phyloP scores from a whole-genome alignment of 331 rosid genomes.

The Spiraea crenata region DNA sequence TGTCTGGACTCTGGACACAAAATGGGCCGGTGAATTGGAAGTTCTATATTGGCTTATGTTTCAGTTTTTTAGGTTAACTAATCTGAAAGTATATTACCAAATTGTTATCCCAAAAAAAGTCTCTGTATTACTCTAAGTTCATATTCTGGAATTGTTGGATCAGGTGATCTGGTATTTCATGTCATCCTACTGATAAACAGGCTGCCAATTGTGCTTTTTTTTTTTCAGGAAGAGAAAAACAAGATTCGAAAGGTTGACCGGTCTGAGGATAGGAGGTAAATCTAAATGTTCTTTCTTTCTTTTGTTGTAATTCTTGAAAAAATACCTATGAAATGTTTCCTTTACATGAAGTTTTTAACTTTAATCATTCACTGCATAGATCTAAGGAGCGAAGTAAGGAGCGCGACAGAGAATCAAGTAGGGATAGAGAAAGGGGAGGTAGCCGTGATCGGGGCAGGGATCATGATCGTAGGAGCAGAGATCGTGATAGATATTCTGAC shows the following conservation, averaged over 20 bases:
- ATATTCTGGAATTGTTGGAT: conserved; percentile 38
- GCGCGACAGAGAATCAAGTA: conserved; percentile 66
- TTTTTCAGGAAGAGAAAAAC: conserved; percentile 88
- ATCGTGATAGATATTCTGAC: conserved; percentile 78
- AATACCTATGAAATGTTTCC: not conserved
- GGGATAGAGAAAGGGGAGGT: conserved; percentile 65
- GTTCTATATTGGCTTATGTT: not conserved
- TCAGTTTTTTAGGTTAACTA: not conserved
- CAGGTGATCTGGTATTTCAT: conserved; percentile 29
- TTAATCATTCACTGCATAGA: conserved; percentile 30
- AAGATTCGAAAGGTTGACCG: conserved; percentile 69
- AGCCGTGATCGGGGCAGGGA: conserved; percentile 81
- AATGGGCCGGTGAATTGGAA: not conserved
- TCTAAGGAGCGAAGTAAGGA: conserved; percentile 85
- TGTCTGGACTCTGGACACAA: not conserved
- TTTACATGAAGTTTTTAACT: not conserved
- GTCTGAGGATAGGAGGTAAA: conserved; percentile 72
- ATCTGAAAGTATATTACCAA: not conserved
- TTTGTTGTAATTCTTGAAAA: not conserved
- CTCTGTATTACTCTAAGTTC: conserved; percentile 27
- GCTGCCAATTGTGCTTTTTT: conserved; percentile 26
- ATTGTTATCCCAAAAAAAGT: conserved; percentile 2
- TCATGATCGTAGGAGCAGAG: conserved; percentile 76
- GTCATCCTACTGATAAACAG: conserved; percentile 2
- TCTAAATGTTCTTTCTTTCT: not conserved